These are phyloP conservation scores for Lactifluus piperatus DNA, from an alignment of 768 basidiomycete genomes.

Conservation along the genomic window DNA sequence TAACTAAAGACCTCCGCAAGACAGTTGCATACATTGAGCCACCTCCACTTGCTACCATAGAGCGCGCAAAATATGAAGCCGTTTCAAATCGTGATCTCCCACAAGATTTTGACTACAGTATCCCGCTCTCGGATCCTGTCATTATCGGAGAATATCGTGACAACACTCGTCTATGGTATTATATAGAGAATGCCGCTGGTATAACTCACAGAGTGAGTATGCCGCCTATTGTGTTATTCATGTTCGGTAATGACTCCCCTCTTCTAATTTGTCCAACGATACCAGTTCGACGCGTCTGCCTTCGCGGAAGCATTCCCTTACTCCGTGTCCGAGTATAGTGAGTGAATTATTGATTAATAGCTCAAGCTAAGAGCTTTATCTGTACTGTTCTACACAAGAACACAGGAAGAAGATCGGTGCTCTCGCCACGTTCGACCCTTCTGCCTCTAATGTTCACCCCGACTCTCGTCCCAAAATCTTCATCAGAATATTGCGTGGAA, in stretches of 20 bases:
- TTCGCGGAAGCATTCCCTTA: constrained; percentile 12
- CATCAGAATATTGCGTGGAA: constrained; percentile 26
- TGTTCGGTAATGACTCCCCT: neutral
- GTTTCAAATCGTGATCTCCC: constrained; percentile 12
- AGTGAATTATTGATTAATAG: neutral
- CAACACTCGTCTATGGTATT: constrained; percentile 15
- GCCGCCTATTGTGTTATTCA: neutral
- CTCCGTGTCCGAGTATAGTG: constrained; percentile 18
- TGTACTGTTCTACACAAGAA: constrained; percentile 30
- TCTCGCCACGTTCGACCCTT: constrained; percentile 52
- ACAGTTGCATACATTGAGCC: neutral
- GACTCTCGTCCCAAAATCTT: constrained; percentile 42
- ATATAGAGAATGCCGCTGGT: constrained; percentile 9
- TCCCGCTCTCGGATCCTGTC: constrained; percentile 9
- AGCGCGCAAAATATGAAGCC: constrained; percentile 9
- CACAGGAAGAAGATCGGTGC: constrained; percentile 34
- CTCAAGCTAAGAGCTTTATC: neutral
- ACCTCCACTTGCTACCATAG: neutral
- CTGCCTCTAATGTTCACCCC: constrained; percentile 48
- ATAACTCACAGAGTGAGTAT: constrained; percentile 14
- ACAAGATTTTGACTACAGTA: constrained; percentile 8
- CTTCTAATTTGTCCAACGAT: neutral
- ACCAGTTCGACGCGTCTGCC: constrained; percentile 9
- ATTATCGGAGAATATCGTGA: constrained; percentile 18
- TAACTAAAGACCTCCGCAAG: neutral